Evolutionary conservation across 2,329 filamentous ascomycete genomes (phyloP), one percentile per base, ranked within the genome.

Genomic region (Ophiostoma himal-ulmi): DNA sequence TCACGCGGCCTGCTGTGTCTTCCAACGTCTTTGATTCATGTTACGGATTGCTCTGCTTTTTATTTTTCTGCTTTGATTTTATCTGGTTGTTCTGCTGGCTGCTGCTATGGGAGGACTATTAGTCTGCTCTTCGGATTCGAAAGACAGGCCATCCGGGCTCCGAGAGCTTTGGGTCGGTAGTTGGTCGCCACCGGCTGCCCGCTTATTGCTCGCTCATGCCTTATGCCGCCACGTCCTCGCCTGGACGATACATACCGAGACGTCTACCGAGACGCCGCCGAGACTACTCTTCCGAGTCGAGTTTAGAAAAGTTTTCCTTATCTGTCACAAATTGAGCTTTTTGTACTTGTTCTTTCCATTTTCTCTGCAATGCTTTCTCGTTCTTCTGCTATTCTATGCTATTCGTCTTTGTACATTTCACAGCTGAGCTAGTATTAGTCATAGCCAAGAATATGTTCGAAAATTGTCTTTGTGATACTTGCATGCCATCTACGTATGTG

Each of bases 381-480:
- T 26, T 26, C 52, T n/a, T 37, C 64, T 70, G 57, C 44, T 48
- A n/a, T 48, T n/a, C 44, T 5, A n/a, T 20, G 6, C 17, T 48
- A n/a, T 17, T 30, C 11, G 17, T 48, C 44, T 8, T n/a, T 60
- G 54, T 62, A 36, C 57, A 62, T 17, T 34, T 13, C 13, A 48
- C 57, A 17, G 6, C 22, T 26, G 11, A 57, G 52, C 52, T 57
- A 26, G 52, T 57, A 26, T 22, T 17, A 57, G 52, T 62, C 14
- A 17, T 62, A 62, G 57, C 26, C 5, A 62, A 54, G 52, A 54
- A 62, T 62, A 62, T 34, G 57, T 62, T 62, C 30, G 44, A 52
- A 52, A 52, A n/a, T 52, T n/a, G 44, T 52, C 14, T n/a, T 52
- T 52, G 44, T 52, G 44, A 52, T 52, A 2, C 6, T 17, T 52